Conservation (phyloP, 169 alveolate genomes). For the Babesia ovata region DNA sequence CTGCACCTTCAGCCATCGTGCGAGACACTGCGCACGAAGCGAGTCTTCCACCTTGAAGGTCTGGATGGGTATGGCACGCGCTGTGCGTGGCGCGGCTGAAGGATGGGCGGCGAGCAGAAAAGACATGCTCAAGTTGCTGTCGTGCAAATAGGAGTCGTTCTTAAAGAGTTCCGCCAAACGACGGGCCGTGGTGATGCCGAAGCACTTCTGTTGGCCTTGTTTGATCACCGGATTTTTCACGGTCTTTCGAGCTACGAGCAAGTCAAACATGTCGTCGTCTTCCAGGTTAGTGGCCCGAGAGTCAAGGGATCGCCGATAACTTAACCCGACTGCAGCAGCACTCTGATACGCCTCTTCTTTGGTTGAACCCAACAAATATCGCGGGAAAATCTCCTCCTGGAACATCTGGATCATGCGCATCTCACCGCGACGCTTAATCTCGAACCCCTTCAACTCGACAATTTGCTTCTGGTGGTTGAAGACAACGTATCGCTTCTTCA, state of each 20-base stretch:
- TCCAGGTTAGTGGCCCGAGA: conserved; percentile 87
- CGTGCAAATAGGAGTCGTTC: conserved; percentile 80
- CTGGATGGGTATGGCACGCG: conserved; percentile 94
- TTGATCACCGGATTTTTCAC: conserved; percentile 88
- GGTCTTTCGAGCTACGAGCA: conserved; percentile 90
- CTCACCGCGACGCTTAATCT: conserved; percentile 98
- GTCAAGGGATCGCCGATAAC: conserved; percentile 90
- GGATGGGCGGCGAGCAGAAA: conserved; percentile 92
- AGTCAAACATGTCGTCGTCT: conserved; percentile 91
- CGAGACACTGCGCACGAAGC: conserved; percentile 75
- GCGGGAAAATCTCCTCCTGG: conserved; percentile 95
- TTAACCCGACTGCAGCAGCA: conserved; percentile 91
- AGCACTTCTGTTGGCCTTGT: conserved; percentile 91
- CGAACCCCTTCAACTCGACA: conserved; percentile 95
- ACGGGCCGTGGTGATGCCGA: conserved; percentile 93
- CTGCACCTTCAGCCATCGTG: conserved; percentile 83
- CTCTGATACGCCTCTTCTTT: conserved; percentile 92
- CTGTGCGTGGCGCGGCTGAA: conserved; percentile 90
- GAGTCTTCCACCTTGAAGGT: conserved; percentile 86
- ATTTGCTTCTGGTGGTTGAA: conserved; percentile 90
- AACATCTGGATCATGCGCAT: conserved; percentile 94
- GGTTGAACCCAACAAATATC: conserved; percentile 90
- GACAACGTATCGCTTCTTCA: conserved; percentile 96
- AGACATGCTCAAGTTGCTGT: conserved; percentile 84
- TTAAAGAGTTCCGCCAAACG: conserved; percentile 92